Evolutionary conservation across 2,329 filamentous ascomycete genomes (phyloP).

Genomic region (Exophiala sp.): DNA sequence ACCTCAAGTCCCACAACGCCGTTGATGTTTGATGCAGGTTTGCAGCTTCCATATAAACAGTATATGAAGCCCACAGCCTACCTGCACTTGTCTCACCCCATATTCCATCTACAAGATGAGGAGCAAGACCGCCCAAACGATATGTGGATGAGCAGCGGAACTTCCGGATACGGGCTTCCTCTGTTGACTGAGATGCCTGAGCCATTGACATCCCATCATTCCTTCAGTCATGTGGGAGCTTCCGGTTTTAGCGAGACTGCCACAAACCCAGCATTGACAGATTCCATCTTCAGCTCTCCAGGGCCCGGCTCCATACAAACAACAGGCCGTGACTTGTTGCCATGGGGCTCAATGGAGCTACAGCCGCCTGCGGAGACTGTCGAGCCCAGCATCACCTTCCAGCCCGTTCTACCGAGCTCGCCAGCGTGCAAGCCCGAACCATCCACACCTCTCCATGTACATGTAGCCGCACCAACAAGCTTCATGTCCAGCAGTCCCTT

Average conservation of each 20-base stretch:
- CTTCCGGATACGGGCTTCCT: slow-evolving; percentile 4
- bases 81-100: slow-evolving; percentile 8
- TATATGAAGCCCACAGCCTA: slow-evolving; percentile 17
- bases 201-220: slow-evolving; percentile 1
- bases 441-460: slow-evolving; percentile 20
- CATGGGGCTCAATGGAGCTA: slow-evolving; percentile 6
- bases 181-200: slow-evolving; percentile 7
- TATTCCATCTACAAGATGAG: slow-evolving; percentile 15
- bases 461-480: slow-evolving; percentile 13
- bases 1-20: slow-evolving; percentile 22
- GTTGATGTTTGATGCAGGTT: slow-evolving; percentile 9
- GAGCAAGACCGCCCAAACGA: slow-evolving; percentile 6
- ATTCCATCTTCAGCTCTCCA: slow-evolving; percentile 21
- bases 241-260: slow-evolving; percentile 5
- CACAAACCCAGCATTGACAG: slow-evolving; percentile 24
- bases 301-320: not conserved
- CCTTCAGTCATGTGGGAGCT: slow-evolving; percentile 1
- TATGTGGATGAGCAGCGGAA: slow-evolving; percentile 10
- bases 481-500: slow-evolving; percentile 24
- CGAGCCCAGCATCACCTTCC: slow-evolving; percentile 27
- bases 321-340: slow-evolving; percentile 14
- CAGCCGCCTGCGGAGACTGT: slow-evolving; percentile 25
- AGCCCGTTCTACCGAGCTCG: slow-evolving; percentile 19
- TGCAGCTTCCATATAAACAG: slow-evolving; percentile 8
- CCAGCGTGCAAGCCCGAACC: slow-evolving; percentile 23